A percentile compares a stretch with the other conserved stretches of the same genome.
Conservation (phyloP, 768 basidiomycete species). For the Pleurotus tuber-regium region DNA sequence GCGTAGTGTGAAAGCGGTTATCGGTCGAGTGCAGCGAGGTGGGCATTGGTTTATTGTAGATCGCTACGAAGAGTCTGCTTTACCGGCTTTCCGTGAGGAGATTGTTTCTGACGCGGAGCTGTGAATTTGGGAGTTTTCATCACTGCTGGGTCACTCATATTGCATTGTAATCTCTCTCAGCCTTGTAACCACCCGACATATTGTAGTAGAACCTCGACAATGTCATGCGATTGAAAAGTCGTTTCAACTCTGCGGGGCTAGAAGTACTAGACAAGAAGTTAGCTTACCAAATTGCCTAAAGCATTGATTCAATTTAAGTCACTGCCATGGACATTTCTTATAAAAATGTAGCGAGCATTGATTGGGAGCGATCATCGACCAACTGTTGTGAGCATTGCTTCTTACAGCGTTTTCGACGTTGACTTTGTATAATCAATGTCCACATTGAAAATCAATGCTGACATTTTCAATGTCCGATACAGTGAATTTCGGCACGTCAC, state of each 20-base stretch:
- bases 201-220: too few species aligned
- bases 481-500: background rate
- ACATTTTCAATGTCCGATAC: background rate
- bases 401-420: background rate
- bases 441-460: background rate
- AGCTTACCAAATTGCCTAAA: background rate
- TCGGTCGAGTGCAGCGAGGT: conserved; percentile 11
- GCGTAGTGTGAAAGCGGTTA: conserved; percentile 10
- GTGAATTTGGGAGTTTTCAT: background rate
- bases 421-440: background rate
- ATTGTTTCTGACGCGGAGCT: background rate
- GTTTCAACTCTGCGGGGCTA: too few species aligned
- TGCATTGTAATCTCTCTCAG: too few species aligned
- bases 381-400: too few species aligned
- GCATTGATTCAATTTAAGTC: background rate
- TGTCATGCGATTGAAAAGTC: too few species aligned
- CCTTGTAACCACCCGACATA: too few species aligned
- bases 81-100: conserved; percentile 9
- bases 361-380: too few species aligned
- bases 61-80: conserved; percentile 4
- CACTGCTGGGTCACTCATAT: too few species aligned
- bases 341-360: background rate
- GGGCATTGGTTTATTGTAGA: conserved; percentile 17
- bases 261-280: background rate
- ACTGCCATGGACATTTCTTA: background rate